A percentile compares a stretch with the other conserved stretches of the same genome.
Conservation (phyloP, 225 moss, liverwort and hornwort species). For the Sphagnum contortum region DNA sequence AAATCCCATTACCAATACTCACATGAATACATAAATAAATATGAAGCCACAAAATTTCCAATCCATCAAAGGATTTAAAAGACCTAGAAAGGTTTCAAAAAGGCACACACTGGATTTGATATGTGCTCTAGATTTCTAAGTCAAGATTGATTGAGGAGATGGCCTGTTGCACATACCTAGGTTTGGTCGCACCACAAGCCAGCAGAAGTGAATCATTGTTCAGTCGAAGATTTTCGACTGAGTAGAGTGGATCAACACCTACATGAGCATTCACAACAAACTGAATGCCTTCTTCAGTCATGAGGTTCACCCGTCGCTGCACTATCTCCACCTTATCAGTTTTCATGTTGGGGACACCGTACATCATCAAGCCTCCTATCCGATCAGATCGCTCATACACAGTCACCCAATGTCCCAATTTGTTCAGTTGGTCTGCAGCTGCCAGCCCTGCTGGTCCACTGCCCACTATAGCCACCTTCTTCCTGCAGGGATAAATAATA, state of each 20-base stretch:
- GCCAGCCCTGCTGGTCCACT: constrained; percentile 86
- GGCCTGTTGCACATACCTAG: constrained; percentile 29
- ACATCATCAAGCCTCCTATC: constrained; percentile 91
- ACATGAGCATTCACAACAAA: constrained; percentile 81
- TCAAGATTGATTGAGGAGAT: no score
- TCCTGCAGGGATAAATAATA: constrained; percentile 27
- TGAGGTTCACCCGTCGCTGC: constrained; percentile 65
- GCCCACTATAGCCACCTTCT: constrained; percentile 69
- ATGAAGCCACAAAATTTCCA: no score
- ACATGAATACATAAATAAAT: no score
- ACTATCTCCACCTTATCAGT: constrained; percentile 73
- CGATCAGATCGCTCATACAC: constrained; percentile 81
- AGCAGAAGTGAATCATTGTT: constrained; percentile 56
- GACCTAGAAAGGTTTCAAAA: no score
- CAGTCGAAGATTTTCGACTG: constrained; percentile 50
- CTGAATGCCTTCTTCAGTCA: constrained; percentile 63
- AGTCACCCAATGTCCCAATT: constrained; percentile 65
- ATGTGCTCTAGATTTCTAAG: no score
- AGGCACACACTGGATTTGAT: no score
- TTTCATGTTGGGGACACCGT: constrained; percentile 93
- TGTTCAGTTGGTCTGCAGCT: constrained; percentile 81
- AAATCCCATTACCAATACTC: neutral
- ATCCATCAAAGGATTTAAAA: no score
- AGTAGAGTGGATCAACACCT: constrained; percentile 49
- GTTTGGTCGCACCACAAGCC: constrained; percentile 75